Percentiles rank a stretch among this genome's conserved stretches.
Conservation (phyloP, 768 basidiomycete species). For the Boletus vinaceobasis region DNA sequence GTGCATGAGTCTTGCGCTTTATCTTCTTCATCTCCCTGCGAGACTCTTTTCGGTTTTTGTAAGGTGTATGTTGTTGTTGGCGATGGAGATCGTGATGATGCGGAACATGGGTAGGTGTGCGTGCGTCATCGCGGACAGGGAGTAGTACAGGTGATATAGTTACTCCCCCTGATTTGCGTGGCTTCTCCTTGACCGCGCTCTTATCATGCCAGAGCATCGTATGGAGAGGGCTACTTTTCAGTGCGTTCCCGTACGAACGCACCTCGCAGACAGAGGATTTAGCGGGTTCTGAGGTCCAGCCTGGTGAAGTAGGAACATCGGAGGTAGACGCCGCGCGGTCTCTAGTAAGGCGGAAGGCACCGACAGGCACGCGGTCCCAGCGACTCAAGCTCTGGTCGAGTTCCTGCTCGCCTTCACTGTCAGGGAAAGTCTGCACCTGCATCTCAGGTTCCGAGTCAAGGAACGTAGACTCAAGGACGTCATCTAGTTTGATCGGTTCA, state of each 20-base stretch:
- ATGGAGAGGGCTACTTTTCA: conserved; percentile 55
- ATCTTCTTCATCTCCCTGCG: conserved; percentile 64
- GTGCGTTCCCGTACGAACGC: conserved; percentile 37
- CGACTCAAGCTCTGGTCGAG: conserved; percentile 52
- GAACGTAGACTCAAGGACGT: conserved; percentile 74
- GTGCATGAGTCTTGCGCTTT: conserved; percentile 54
- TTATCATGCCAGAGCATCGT: conserved; percentile 51
- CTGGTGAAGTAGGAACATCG: conserved; percentile 28
- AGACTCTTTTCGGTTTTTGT: conserved; percentile 61
- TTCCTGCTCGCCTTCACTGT: conserved; percentile 37
- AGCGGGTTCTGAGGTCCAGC: conserved; percentile 28
- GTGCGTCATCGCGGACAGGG: conserved; percentile 53
- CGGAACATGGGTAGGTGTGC: conserved; percentile 45
- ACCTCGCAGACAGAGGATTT: conserved; percentile 17
- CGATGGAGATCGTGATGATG: conserved; percentile 34
- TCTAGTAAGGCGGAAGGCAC: conserved; percentile 67
- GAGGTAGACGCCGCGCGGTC: conserved; percentile 23
- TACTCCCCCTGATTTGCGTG: conserved; percentile 32
- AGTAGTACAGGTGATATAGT: conserved; percentile 51
- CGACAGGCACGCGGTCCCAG: conserved; percentile 74
- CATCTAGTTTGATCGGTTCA: conserved; percentile 59
- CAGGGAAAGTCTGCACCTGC: conserved; percentile 27
- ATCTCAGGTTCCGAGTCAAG: conserved; percentile 54
- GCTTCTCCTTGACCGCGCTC: conserved; percentile 15
- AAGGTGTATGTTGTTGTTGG: conserved; percentile 34